Conservation (phyloP, 1,284 basidiomycete genomes). For the Leccinum glutinopallens region DNA sequence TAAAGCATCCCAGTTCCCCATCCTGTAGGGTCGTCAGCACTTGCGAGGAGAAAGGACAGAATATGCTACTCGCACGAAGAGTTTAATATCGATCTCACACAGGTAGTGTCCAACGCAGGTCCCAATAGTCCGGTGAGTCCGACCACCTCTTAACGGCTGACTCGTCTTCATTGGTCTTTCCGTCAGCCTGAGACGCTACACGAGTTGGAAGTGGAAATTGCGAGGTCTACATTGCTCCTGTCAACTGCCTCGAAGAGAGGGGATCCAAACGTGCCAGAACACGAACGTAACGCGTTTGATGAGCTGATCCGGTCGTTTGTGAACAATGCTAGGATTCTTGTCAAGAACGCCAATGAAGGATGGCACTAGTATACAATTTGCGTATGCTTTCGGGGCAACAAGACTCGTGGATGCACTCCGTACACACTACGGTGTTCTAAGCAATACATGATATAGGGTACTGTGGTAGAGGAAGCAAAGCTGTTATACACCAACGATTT, state of each 20-base stretch:
- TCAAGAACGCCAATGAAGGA: slow-evolving; percentile 58
- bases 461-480: slow-evolving; percentile 7
- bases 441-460: slow-evolving; percentile 12
- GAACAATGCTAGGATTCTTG: slow-evolving; percentile 75
- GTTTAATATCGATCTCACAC: slow-evolving; percentile 91
- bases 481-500: slow-evolving; percentile 60
- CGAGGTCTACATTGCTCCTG: slow-evolving; percentile 60
- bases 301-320: slow-evolving; percentile 83
- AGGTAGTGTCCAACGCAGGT: slow-evolving; percentile 65
- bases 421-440: background rate
- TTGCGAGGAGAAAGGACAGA: slow-evolving; percentile 83
- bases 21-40: slow-evolving; percentile 58
- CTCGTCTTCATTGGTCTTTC: slow-evolving; percentile 7
- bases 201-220: slow-evolving; percentile 74
- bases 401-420: slow-evolving; percentile 10
- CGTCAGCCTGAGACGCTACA: slow-evolving; percentile 63
- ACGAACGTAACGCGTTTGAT: slow-evolving; percentile 73
- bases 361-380: slow-evolving; percentile 35
- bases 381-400: slow-evolving; percentile 6
- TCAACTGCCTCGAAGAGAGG: slow-evolving; percentile 59
- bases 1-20: slow-evolving; percentile 48
- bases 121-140: slow-evolving; percentile 51
- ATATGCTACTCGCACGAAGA: slow-evolving; percentile 93
- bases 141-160: slow-evolving; percentile 1
- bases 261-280: slow-evolving; percentile 56